A percentile compares a stretch with the other conserved stretches of the same genome.
Evolutionary conservation across 2,329 filamentous ascomycete species (phyloP).

Genomic region (Fusarium coffeatum): DNA sequence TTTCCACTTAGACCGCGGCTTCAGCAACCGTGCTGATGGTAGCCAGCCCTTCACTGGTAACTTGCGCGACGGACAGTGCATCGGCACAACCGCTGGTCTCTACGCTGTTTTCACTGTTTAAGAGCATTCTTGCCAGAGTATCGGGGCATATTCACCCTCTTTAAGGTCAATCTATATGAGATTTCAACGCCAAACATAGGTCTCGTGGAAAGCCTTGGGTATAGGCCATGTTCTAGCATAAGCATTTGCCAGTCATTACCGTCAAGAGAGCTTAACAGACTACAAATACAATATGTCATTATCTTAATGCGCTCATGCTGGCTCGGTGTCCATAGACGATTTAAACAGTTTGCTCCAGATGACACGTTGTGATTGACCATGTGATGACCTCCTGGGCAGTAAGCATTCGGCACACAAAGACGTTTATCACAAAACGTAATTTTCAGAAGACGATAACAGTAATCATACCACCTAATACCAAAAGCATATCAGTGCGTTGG

Average conservation of each 20-base stretch:
- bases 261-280: background rate
- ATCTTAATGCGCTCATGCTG: rapidly evolving
- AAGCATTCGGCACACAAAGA: background rate
- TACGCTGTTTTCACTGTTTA: slow-evolving; percentile 11
- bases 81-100: background rate
- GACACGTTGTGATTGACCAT: background rate
- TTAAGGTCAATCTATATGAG: background rate
- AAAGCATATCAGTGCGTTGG: background rate
- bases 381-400: background rate
- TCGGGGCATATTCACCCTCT: background rate
- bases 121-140: background rate
- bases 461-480: background rate
- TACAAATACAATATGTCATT: background rate
- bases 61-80: slow-evolving; percentile 3
- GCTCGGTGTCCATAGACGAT: background rate
- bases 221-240: background rate
- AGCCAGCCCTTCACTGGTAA: slow-evolving; percentile 8
- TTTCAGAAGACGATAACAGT: background rate
- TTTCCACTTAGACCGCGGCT: background rate
- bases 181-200: background rate
- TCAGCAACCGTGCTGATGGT: background rate
- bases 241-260: background rate
- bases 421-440: background rate
- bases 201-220: background rate
- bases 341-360: background rate